Evolutionary conservation across 2,329 filamentous ascomycete species (phyloP).

Genomic region (Aspergillus quadricinctus): DNA sequence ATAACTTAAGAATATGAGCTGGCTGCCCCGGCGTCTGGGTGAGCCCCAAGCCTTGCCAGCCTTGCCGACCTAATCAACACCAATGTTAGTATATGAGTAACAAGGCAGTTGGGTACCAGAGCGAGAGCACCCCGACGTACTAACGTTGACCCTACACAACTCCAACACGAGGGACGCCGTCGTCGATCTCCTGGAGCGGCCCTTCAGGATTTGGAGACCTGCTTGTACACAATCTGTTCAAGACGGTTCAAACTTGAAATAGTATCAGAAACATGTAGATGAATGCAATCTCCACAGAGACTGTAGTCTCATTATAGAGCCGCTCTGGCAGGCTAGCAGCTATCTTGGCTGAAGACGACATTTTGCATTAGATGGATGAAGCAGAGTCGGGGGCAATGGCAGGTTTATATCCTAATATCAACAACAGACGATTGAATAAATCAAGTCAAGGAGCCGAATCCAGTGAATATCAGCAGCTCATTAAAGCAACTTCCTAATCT

Average conservation of each 20-base stretch:
- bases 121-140: no score
- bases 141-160: no score
- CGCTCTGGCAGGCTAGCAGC: background rate
- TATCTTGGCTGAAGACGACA: background rate
- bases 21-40: no score
- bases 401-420: background rate
- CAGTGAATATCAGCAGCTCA: background rate
- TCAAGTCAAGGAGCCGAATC: background rate
- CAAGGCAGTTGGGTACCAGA: no score
- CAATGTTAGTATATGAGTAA: no score
- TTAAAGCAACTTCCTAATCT: background rate
- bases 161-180: no score
- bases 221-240: background rate
- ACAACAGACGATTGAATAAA: background rate
- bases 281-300: background rate
- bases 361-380: background rate
- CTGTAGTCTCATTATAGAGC: background rate
- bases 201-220: background rate
- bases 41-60: no score
- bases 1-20: no score
- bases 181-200: no score
- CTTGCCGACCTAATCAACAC: no score
- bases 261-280: background rate
- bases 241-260: background rate
- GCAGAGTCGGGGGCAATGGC: background rate